phyloP scores from a whole-genome alignment of 257 asterid species.

The Plantago ovata region DNA sequence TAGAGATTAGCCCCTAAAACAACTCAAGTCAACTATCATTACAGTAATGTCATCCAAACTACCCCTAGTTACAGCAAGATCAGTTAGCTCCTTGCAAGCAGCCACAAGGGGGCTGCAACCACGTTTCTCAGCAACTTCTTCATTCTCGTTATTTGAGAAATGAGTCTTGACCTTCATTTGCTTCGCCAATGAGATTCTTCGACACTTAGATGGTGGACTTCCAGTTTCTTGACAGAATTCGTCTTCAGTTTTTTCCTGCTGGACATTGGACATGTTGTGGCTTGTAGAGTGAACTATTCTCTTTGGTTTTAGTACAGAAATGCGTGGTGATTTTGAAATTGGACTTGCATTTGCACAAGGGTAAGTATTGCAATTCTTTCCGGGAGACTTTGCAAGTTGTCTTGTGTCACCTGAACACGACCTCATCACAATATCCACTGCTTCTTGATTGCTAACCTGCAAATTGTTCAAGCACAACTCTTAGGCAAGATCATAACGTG shows the following conservation, averaged over 20 bases:
- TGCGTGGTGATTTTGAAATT: conserved; percentile 38
- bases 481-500: too few relatives aligned
- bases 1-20: conserved; percentile 10
- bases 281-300: conserved; percentile 25
- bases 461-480: not conserved
- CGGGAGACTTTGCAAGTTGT: conserved; percentile 21
- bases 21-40: conserved; percentile 58
- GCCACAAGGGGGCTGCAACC: conserved; percentile 33
- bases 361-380: conserved; percentile 16
- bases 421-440: conserved; percentile 48
- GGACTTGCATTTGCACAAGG: conserved; percentile 30
- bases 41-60: conserved; percentile 79
- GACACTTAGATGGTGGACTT: conserved; percentile 54
- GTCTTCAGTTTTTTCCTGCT: conserved; percentile 31
- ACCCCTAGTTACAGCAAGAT: conserved; percentile 65
- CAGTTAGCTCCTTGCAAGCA: conserved; percentile 69
- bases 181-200: conserved; percentile 30
- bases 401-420: conserved; percentile 32
- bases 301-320: conserved; percentile 24
- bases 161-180: conserved; percentile 27
- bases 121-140: conserved; percentile 28
- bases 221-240: conserved; percentile 34
- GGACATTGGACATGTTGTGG: conserved; percentile 19
- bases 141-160: conserved; percentile 26
- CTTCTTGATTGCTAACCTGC: conserved; percentile 74